Base-by-base conservation (phyloP, 805 yeast species). In the Starmera caribaea region DNA sequence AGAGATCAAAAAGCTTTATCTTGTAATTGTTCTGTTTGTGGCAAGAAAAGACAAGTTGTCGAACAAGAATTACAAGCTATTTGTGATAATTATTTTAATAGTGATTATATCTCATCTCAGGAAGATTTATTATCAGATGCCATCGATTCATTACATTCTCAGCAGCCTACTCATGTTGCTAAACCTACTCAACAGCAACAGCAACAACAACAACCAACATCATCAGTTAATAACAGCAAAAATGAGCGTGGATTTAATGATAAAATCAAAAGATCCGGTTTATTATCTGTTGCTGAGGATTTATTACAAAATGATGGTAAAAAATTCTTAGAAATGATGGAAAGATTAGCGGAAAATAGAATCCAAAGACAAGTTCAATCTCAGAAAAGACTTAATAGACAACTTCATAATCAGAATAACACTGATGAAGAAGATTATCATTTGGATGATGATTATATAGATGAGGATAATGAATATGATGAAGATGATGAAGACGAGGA, bases 21-120 rank as follows among this genome's bases (percentile, higher is more conserved):
- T 12, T 88, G 96, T 56, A 70, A 75, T 42, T 89, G 96, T 55
- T 64, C 78, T 4, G 76, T 76, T 15, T 89, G 96, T 62, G 90
- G 89, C 2, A 72, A 84, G 35, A 79, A 82, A 48, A 76, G 80
- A 50, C 59, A 66, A 38, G 76, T 85, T 13, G 73, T 86, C 45
- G 92, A 83, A 53, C 78, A 75, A 48, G 95, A 85, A 55, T 68
- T 88, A 51, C 87, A 79, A 49, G 73, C 73, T 40, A 71, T 85
- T 7, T 86, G 83, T 54, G 81, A 81, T 45, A 74, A 76, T 14
- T 77, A 80, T 50, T 79, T 78, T 45, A 77, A 73, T 31, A 48
- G 52, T 17, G 17, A 16, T 6, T 12, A 14, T 8, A 28, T 34
- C 3, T 8, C 28, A 11, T 30, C 26, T 11, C 17, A 24, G 9